Conservation (phyloP, 2,329 filamentous ascomycete species). For the Colletotrichum liriopes region DNA sequence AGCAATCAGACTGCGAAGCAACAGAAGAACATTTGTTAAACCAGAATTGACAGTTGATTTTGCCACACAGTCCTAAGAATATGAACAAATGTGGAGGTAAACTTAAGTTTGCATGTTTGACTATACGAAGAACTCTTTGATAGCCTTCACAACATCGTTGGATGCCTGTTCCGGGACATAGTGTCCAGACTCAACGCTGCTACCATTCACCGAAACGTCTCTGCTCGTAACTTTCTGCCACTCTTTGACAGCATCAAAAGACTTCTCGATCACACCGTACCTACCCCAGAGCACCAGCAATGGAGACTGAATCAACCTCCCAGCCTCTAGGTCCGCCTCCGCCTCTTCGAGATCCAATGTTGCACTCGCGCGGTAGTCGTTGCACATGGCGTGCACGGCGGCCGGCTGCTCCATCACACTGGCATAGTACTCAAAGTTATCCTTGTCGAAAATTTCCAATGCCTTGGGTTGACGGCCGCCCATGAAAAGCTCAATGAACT, state of each 20-base stretch:
- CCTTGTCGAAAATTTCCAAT: conserved; percentile 52
- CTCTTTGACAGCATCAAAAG: conserved; percentile 65
- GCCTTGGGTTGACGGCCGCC: conserved; percentile 56
- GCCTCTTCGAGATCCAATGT: conserved; percentile 68
- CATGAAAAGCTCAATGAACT: conserved; percentile 61
- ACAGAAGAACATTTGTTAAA: background rate
- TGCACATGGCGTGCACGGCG: conserved; percentile 65
- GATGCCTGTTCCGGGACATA: conserved; percentile 68
- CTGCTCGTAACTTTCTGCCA: conserved; percentile 64
- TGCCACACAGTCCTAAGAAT: background rate
- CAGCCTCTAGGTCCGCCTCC: conserved; percentile 59
- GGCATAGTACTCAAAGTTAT: conserved; percentile 59
- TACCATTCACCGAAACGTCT: conserved; percentile 55
- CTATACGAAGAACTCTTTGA: conserved; percentile 58
- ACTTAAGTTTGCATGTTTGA: too few relatives aligned
- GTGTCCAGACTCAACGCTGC: conserved; percentile 63
- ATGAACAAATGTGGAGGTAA: too few relatives aligned
- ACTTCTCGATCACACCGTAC: conserved; percentile 63
- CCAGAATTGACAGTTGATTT: background rate
- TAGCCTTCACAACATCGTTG: conserved; percentile 58
- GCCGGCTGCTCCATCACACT: conserved; percentile 57
- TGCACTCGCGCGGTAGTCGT: conserved; percentile 70
- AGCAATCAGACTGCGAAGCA: background rate
- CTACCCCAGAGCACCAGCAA: conserved; percentile 67
- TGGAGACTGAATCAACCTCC: conserved; percentile 61